These are phyloP conservation scores for Leishmania tropica DNA, from an alignment of 208 protist species.

Conservation along the genomic window DNA sequence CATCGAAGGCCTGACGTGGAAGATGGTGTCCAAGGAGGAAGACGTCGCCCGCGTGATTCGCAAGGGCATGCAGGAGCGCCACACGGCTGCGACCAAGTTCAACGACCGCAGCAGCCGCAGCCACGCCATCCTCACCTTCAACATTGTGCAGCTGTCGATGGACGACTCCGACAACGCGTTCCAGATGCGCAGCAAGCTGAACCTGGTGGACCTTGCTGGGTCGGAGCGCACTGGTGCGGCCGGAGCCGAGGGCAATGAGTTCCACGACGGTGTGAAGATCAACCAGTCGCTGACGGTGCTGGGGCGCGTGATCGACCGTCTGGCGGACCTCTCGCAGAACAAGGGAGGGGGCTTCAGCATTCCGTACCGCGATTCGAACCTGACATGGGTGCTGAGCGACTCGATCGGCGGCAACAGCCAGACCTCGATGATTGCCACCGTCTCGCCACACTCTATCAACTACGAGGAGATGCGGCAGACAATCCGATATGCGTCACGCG, in stretches of 20 bases:
- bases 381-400: constrained; percentile 91
- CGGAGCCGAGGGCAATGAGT: constrained; percentile 62
- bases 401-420: constrained; percentile 92
- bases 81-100: constrained; percentile 84
- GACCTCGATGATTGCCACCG: constrained; percentile 95
- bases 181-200: constrained; percentile 79
- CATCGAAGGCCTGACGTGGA: constrained; percentile 71
- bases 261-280: constrained; percentile 89
- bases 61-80: constrained; percentile 77
- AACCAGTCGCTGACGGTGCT: constrained; percentile 93
- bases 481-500: constrained; percentile 89
- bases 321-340: constrained; percentile 78
- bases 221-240: constrained; percentile 82
- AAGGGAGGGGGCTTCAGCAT: constrained; percentile 30
- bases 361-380: constrained; percentile 78
- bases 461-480: constrained; percentile 94
- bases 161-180: constrained; percentile 50
- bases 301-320: constrained; percentile 87
- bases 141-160: constrained; percentile 66
- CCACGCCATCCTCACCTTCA: constrained; percentile 88
- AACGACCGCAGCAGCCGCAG: constrained; percentile 89
- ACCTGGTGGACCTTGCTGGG: constrained; percentile 95
- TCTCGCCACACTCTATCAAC: constrained; percentile 89
- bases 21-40: constrained; percentile 58
- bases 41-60: constrained; percentile 72